Evolutionary conservation across 192 early-diverging fungal species (phyloP), one percentile per base, ranked within the genome.

Genomic region (Thamnidium elegans): DNA sequence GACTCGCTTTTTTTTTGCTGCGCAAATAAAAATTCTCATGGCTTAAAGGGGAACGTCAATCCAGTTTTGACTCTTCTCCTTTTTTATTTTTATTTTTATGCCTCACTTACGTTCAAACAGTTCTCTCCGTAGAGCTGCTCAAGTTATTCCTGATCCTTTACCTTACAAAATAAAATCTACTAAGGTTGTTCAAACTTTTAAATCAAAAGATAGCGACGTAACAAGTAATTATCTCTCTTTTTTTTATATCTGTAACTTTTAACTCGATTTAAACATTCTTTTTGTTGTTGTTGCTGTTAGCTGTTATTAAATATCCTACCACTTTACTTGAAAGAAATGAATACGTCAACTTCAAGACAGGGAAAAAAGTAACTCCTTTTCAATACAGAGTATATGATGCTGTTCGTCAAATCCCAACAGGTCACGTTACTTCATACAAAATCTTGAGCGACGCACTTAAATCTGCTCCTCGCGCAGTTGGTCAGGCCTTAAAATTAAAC

Each of bases 371-470:
- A 7, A 91, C 89, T 1, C 75, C 74, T 23, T 91, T 91, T 55
- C 89, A 91, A 68, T 91, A 85, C 69, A 69, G 78, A 15, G 87
- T 91, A 36, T 91, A 89, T 58, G 89, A 91, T 46, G 68, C 80
- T 3, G 86, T 82, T 64, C 72, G 81, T 1, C 83, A 90, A 70
- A 77, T 89, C 10, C 89, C 87, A 5, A 70, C 69, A 19, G 89
- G 89, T 4, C 63, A 81, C 53, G 83, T 84, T 32, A 82, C 86
- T 7, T 87, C 87, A 0, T 91, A 91, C 78, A 88, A 87, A 63
- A 71, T 79, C 13, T 73, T 91, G 21, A 78, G 86, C 0, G 84
- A 87, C 43, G 79, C 82, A 7, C 54, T 91, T 32, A 65, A 70
- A n/a, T 84, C 85, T 6, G 77, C 76, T 0, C 84, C 87, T 13